Conservation (phyloP, 116 monocot species). For the Papilionanthe hybrid region DNA sequence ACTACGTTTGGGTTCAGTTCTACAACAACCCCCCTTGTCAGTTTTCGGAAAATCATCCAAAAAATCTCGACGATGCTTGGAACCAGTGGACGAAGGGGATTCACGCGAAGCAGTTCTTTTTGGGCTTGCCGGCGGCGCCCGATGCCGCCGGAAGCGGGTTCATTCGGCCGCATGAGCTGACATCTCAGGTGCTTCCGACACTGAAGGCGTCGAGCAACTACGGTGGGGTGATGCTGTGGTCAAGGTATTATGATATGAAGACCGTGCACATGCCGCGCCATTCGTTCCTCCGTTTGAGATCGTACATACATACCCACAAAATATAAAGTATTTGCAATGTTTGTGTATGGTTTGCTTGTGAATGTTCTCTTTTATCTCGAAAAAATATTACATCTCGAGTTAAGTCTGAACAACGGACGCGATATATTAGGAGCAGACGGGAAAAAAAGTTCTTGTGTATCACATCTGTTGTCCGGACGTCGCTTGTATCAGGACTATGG, state of each 20-base stretch:
- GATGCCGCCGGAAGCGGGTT: slow-evolving; percentile 14
- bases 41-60: background rate
- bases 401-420: no score
- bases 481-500: no score
- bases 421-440: no score
- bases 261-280: slow-evolving; percentile 15
- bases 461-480: no score
- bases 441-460: no score
- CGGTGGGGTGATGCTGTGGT: slow-evolving; percentile 20
- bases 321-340: no score
- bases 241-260: slow-evolving; percentile 7
- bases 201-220: slow-evolving; percentile 11
- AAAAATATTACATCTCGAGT: no score
- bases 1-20: slow-evolving; percentile 32
- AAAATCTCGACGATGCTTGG: background rate
- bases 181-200: slow-evolving; percentile 7
- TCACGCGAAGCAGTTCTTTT: slow-evolving; percentile 10
- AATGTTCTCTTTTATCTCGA: no score
- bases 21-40: slow-evolving; percentile 28
- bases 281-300: background rate
- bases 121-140: slow-evolving; percentile 15
- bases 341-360: no score
- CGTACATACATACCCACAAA: no score
- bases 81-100: slow-evolving; percentile 12
- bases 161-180: background rate